Conservation (phyloP, 225 moss, liverwort and hornwort species). For the Lunularia cruciata region DNA sequence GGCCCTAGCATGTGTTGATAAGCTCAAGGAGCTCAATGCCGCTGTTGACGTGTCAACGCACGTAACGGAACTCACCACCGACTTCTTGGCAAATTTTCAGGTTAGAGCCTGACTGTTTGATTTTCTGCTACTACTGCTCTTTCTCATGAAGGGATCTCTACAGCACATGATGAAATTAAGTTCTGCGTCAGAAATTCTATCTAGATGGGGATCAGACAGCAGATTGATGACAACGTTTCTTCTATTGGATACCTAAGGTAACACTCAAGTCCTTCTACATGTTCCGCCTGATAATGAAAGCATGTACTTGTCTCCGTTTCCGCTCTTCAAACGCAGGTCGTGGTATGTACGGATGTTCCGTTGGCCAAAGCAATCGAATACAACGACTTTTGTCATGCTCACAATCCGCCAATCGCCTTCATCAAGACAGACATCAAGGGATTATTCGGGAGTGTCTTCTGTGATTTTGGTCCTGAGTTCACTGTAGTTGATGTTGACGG, state of each 20-base stretch:
- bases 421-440: conserved; percentile 83
- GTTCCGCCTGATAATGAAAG: too few relatives aligned
- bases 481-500: conserved; percentile 85
- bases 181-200: too few relatives aligned
- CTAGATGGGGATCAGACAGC: too few relatives aligned
- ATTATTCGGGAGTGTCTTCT: conserved; percentile 84
- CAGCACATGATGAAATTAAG: too few relatives aligned
- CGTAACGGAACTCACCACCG: conserved; percentile 60
- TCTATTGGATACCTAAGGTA: too few relatives aligned
- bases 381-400: conserved; percentile 74
- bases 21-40: conserved; percentile 82
- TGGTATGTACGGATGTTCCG: conserved; percentile 71
- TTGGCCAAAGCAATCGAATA: conserved; percentile 64
- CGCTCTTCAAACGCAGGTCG: conserved; percentile 43
- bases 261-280: too few relatives aligned
- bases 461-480: conserved; percentile 88
- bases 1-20: conserved; percentile 71
- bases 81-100: conserved; percentile 52
- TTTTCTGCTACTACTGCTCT: too few relatives aligned
- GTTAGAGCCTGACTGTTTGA: conserved; percentile 5
- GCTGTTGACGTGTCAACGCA: conserved; percentile 58
- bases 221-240: too few relatives aligned
- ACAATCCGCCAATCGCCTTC: conserved; percentile 80
- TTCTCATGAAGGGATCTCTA: too few relatives aligned
- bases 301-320: neutral